A percentile compares a stretch with the other conserved stretches of the same genome.
phyloP scores from a whole-genome alignment of 148 eudicot species.

The Limonium bicolor region DNA sequence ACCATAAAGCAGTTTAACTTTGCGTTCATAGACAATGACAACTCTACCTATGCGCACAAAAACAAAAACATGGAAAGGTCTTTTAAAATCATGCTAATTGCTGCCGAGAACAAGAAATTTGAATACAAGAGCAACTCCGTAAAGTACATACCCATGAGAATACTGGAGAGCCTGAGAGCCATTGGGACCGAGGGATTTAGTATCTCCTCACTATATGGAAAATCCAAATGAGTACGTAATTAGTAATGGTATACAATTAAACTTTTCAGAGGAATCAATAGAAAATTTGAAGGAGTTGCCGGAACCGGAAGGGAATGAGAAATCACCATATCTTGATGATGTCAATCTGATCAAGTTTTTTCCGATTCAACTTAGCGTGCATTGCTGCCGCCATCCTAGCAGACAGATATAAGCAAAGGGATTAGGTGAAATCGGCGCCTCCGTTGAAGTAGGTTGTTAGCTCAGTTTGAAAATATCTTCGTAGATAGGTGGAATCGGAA shows the following conservation, averaged over 20 bases:
- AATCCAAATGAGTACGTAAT: neutral
- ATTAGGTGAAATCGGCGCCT: too few species aligned
- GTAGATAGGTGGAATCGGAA: too few species aligned
- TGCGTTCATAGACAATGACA: constrained; percentile 82
- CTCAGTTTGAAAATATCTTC: too few species aligned
- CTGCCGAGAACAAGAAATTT: too few species aligned
- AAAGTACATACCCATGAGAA: constrained; percentile 66
- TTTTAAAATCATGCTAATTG: too few species aligned
- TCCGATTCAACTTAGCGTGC: constrained; percentile 66
- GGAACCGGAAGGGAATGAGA: constrained; percentile 3
- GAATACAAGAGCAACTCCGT: neutral
- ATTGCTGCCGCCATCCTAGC: constrained; percentile 93
- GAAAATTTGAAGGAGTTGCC: neutral
- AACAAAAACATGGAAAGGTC: constrained; percentile 1
- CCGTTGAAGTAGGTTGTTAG: too few species aligned
- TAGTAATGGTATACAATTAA: too few species aligned
- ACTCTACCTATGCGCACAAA: constrained; percentile 55
- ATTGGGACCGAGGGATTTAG: constrained; percentile 85
- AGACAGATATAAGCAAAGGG: too few species aligned
- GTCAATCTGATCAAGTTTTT: constrained; percentile 65
- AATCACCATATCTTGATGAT: constrained; percentile 70
- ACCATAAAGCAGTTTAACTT: constrained; percentile 83
- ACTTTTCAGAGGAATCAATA: too few species aligned
- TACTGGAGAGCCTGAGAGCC: constrained; percentile 91
- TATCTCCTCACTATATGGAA: constrained; percentile 59